These are phyloP conservation scores for Syzygium aromaticum DNA, from an alignment of 345 rosid species.

Conservation along the genomic window DNA sequence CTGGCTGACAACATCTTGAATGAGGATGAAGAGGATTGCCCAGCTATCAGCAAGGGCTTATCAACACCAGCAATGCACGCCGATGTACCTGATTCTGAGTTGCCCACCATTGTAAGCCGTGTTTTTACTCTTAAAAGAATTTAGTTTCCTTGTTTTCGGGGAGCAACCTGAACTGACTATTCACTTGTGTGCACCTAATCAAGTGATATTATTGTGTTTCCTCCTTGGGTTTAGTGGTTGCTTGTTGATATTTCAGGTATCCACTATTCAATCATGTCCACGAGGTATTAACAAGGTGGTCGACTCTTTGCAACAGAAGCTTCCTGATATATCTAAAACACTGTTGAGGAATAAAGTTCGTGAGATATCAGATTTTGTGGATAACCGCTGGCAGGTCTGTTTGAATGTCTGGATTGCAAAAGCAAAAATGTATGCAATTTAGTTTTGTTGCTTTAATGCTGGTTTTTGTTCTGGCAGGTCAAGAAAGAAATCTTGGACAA, in stretches of 20 bases:
- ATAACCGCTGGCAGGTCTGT: slow-evolving; percentile 91
- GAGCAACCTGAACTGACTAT: not conserved
- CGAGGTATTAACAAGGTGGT: slow-evolving; percentile 57
- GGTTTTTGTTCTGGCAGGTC: slow-evolving; percentile 30
- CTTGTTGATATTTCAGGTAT: slow-evolving; percentile 42
- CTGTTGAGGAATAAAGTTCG: slow-evolving; percentile 68
- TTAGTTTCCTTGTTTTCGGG: not conserved
- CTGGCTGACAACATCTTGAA: slow-evolving; percentile 14
- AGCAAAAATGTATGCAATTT: no score
- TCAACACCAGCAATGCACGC: slow-evolving; percentile 12
- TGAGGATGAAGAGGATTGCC: slow-evolving; percentile 35
- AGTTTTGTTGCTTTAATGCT: not conserved
- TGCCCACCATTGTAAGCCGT: slow-evolving; percentile 43
- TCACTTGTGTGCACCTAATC: not conserved
- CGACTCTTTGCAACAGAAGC: slow-evolving; percentile 67
- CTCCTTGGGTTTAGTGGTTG: not conserved
- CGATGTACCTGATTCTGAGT: slow-evolving; percentile 47
- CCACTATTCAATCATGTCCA: slow-evolving; percentile 57
- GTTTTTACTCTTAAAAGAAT: not conserved
- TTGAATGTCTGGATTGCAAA: no score
- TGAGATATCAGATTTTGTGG: slow-evolving; percentile 72
- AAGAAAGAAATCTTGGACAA: slow-evolving; percentile 61
- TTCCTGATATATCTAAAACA: slow-evolving; percentile 57
- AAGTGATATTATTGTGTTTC: not conserved
- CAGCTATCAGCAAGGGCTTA: slow-evolving; percentile 17